These are phyloP conservation scores for Rhodotorula sphaerocarpa DNA, from an alignment of 768 basidiomycete species.

Conservation along the genomic window DNA sequence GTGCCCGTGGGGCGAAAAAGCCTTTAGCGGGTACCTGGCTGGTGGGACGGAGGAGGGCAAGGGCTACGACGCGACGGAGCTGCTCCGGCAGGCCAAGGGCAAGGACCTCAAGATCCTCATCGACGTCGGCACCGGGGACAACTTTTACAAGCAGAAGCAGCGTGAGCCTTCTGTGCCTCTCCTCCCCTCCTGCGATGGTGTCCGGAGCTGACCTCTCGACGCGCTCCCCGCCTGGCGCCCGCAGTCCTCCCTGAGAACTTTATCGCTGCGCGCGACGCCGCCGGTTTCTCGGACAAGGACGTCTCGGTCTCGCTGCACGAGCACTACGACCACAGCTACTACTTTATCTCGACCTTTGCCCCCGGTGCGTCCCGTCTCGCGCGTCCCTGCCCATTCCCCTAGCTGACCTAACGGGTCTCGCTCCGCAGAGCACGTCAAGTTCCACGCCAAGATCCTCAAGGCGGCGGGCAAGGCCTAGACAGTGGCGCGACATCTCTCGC, in stretches of 20 bases:
- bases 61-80: conserved; percentile 74
- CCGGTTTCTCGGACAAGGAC: conserved; percentile 63
- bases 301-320: conserved; percentile 54
- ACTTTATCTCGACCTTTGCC: conserved; percentile 35
- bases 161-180: conserved; percentile 44
- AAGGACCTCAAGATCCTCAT: conserved; percentile 65
- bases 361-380: conserved; percentile 11
- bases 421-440: conserved; percentile 80
- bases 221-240: too few species aligned
- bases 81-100: conserved; percentile 57
- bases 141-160: conserved; percentile 76
- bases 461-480: not conserved
- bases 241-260: conserved; percentile 76
- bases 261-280: conserved; percentile 62
- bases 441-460: conserved; percentile 81
- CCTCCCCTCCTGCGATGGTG: too few species aligned
- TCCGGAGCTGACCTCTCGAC: too few species aligned
- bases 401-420: conserved; percentile 6
- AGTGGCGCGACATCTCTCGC: not conserved
- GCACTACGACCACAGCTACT: conserved; percentile 40
- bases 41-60: conserved; percentile 70
- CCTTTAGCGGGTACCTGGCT: conserved; percentile 73
- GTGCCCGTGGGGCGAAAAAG: conserved; percentile 79
- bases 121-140: conserved; percentile 50
- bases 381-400: conserved; percentile 51